Evolutionary conservation across 148 eudicot genomes (phyloP).

Genomic region (Nyssa sinensis): DNA sequence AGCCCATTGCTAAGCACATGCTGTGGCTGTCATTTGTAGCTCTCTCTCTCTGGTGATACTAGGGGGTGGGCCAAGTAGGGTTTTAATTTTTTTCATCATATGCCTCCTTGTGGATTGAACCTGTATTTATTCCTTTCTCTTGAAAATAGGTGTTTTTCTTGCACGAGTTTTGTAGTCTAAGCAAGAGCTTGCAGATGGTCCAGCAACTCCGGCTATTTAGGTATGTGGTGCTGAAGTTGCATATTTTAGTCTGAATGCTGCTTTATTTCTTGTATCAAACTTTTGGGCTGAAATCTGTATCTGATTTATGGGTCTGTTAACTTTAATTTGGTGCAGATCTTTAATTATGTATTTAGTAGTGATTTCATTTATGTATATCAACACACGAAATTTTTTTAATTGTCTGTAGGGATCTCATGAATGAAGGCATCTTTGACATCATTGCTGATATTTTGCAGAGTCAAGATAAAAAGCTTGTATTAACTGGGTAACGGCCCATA

Average conservation of each 20-base stretch:
- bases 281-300: not conserved
- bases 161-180: constrained; percentile 74
- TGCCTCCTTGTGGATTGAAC: not conserved
- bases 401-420: constrained; percentile 75
- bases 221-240: constrained; percentile 24
- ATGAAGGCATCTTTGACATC: constrained; percentile 83
- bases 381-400: constrained; percentile 1
- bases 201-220: constrained; percentile 76
- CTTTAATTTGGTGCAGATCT: constrained; percentile 1
- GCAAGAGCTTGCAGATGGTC: constrained; percentile 81
- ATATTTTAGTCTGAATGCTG: not conserved
- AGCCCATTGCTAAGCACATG: no score
- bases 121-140: constrained; percentile 5
- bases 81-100: not conserved
- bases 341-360: not conserved
- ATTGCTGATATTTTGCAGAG: constrained; percentile 66
- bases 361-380: not conserved
- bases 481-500: constrained; percentile 66
- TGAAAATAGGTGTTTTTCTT: constrained; percentile 54
- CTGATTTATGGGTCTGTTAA: not conserved
- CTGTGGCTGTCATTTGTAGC: constrained; percentile 22
- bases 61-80: not conserved
- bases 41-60: not conserved
- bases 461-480: constrained; percentile 70
- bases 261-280: constrained; percentile 6